phyloP scores from a whole-genome alignment of 2,329 filamentous ascomycete species.

The Fonsecaea erecta region DNA sequence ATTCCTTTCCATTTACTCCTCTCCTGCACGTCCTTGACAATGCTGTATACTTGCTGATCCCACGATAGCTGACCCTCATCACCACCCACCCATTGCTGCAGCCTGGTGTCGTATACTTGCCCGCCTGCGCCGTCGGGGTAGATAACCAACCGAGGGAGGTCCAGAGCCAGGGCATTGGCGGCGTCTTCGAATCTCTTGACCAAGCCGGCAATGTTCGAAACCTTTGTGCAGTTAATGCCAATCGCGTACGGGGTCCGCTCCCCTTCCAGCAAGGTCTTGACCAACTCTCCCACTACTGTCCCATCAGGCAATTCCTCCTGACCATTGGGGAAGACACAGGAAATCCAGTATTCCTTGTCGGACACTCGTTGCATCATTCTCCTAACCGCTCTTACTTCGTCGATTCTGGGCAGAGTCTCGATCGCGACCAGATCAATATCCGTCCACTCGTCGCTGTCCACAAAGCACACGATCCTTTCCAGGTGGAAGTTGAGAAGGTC shows the following conservation, averaged over 20 bases:
- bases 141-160: constrained; percentile 61
- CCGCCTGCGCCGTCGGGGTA: constrained; percentile 73
- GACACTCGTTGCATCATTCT: constrained; percentile 46
- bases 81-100: constrained; percentile 61
- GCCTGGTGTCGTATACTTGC: constrained; percentile 68
- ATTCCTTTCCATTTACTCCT: constrained; percentile 38
- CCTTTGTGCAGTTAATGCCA: constrained; percentile 67
- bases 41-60: constrained; percentile 42
- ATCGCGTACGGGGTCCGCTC: constrained; percentile 60
- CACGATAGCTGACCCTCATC: constrained; percentile 35
- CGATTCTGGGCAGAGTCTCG: constrained; percentile 67
- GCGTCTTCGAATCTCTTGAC: constrained; percentile 40
- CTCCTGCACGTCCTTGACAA: constrained; percentile 36
- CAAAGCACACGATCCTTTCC: constrained; percentile 59
- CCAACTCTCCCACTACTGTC: constrained; percentile 51
- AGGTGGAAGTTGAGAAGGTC: constrained; percentile 62
- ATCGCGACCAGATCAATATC: constrained; percentile 63
- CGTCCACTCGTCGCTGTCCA: constrained; percentile 45
- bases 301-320: constrained; percentile 63
- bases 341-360: constrained; percentile 62
- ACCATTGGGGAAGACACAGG: constrained; percentile 65
- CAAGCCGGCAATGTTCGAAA: constrained; percentile 41
- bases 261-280: constrained; percentile 45
- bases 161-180: constrained; percentile 47
- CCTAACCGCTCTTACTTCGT: constrained; percentile 65